Percentiles rank a stretch among this genome's conserved stretches.
Conservation (phyloP, 495 filamentous ascomycete genomes). For the Hapsidospora chrysogenum region DNA sequence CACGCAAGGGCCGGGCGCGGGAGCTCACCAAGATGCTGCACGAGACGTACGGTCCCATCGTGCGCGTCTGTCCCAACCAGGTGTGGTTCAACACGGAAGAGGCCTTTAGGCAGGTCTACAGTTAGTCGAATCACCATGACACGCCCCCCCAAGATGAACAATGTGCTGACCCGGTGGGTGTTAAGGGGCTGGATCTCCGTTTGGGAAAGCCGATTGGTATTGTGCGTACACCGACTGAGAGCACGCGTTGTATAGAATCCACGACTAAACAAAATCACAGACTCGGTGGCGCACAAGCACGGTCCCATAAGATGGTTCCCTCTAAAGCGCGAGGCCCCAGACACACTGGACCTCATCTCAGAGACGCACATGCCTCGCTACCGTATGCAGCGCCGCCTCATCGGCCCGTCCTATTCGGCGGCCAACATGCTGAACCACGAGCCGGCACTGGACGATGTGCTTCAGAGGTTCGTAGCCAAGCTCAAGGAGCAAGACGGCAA, state of each 20-base stretch:
- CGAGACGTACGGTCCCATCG: too few relatives aligned
- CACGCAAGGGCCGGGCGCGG: too few relatives aligned
- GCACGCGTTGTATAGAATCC: too few relatives aligned
- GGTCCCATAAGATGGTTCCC: slow-evolving; percentile 8
- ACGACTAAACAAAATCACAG: too few relatives aligned
- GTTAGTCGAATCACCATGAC: too few relatives aligned
- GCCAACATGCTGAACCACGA: slow-evolving; percentile 20
- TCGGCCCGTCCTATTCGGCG: slow-evolving; percentile 17
- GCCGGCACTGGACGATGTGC: slow-evolving; percentile 14
- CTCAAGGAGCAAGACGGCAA: slow-evolving; percentile 10
- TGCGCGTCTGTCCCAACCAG: too few relatives aligned
- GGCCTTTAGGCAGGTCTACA: too few relatives aligned
- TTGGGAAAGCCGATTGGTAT: slow-evolving; percentile 21
- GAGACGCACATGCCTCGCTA: slow-evolving; percentile 21
- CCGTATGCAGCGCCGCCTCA: slow-evolving; percentile 19
- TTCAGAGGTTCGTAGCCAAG: slow-evolving; percentile 9
- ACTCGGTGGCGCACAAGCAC: slow-evolving; percentile 9
- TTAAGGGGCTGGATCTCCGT: slow-evolving; percentile 16
- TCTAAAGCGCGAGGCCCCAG: too few relatives aligned
- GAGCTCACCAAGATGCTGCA: too few relatives aligned
- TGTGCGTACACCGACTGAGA: slow-evolving; percentile 5
- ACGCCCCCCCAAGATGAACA: too few relatives aligned
- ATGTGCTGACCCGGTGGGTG: too few relatives aligned
- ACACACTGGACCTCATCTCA: slow-evolving; percentile 19
- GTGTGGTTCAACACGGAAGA: too few relatives aligned